phyloP scores from a whole-genome alignment of 371 early-diverging fungal species.

The Blakeslea trispora region DNA sequence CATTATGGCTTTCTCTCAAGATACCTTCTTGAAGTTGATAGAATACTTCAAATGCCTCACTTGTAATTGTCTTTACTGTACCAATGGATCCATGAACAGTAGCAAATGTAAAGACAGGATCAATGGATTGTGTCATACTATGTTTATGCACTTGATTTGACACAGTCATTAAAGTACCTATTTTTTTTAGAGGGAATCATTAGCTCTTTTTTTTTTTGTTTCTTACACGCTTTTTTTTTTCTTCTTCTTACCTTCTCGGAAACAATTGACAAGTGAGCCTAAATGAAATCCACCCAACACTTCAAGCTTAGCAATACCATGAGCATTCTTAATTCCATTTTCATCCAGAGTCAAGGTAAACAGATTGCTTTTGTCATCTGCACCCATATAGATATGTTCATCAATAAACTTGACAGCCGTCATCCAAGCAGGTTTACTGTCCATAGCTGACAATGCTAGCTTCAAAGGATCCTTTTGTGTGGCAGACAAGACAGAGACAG shows the following conservation, averaged over 20 bases:
- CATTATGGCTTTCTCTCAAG: conserved; percentile 48
- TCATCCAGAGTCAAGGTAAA: conserved; percentile 43
- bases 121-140: conserved; percentile 38
- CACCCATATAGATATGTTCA: conserved; percentile 64
- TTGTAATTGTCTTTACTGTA: conserved; percentile 65
- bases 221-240: too few species aligned
- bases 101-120: conserved; percentile 62
- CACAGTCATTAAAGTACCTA: conserved; percentile 24
- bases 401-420: conserved; percentile 65
- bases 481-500: conserved; percentile 62
- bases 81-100: conserved; percentile 85
- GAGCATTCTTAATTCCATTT: conserved; percentile 29
- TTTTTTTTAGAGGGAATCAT: too few species aligned
- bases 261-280: conserved; percentile 81
- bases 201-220: too few species aligned
- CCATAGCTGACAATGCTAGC: conserved; percentile 63
- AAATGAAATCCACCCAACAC: conserved; percentile 74
- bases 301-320: conserved; percentile 42
- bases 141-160: conserved; percentile 45
- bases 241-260: conserved; percentile 42
- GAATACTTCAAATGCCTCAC: conserved; percentile 60
- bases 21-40: conserved; percentile 66
- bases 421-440: conserved; percentile 68
- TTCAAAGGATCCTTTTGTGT: conserved; percentile 31
- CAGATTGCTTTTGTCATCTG: conserved; percentile 64